Conservation (phyloP, 345 rosid genomes). For the Pistacia atlantica region DNA sequence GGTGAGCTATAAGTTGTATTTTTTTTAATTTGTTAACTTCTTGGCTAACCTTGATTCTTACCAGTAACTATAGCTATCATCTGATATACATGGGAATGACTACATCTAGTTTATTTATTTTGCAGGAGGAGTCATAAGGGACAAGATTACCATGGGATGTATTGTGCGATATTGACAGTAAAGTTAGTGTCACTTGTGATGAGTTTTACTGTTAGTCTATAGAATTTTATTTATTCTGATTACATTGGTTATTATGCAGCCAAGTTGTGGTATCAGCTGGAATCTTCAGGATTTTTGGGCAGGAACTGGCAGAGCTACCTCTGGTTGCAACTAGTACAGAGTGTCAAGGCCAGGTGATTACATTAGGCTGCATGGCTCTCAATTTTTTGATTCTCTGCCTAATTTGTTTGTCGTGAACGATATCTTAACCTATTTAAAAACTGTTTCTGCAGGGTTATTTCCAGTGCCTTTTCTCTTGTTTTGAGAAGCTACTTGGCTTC, state of each 20-base stretch:
- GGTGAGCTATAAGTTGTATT: constrained; percentile 47
- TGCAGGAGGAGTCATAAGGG: constrained; percentile 58
- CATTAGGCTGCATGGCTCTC: background rate
- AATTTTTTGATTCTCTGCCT: background rate
- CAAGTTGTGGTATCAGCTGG: constrained; percentile 79
- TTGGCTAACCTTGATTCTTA: background rate
- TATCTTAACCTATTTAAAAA: background rate
- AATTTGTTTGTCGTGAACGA: background rate
- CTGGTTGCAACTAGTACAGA: constrained; percentile 77
- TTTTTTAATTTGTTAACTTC: background rate
- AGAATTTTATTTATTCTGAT: background rate
- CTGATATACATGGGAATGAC: background rate
- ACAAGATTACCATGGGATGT: constrained; percentile 88
- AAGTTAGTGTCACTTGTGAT: constrained; percentile 57
- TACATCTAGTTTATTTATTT: constrained; percentile 14
- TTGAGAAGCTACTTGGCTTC: constrained; percentile 68
- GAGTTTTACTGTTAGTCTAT: background rate
- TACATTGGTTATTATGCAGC: constrained; percentile 44
- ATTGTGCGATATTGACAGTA: constrained; percentile 72
- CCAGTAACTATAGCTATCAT: background rate
- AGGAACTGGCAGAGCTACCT: constrained; percentile 91
- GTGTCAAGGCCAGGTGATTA: constrained; percentile 66
- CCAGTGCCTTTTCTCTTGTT: constrained; percentile 70
- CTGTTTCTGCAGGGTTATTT: constrained; percentile 73
- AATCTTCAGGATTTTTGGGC: constrained; percentile 75